Conservation (phyloP, 495 filamentous ascomycete species). For the Talaromyces stipitatus region DNA sequence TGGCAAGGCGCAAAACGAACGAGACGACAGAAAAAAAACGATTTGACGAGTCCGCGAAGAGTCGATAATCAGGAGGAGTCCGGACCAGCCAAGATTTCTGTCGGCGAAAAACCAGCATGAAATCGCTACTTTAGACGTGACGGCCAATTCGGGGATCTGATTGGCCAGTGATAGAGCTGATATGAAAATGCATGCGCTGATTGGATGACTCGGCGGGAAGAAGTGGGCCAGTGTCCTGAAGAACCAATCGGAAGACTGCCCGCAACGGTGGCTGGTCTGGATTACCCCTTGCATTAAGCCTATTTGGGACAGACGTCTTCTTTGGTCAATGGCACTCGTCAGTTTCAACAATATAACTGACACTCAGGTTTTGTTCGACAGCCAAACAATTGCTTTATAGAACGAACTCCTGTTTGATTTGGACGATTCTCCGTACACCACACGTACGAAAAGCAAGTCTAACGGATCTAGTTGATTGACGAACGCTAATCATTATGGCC, state of each 20-base stretch:
- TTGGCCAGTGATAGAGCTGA: not conserved
- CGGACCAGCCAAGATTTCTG: not conserved
- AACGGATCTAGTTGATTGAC: no score
- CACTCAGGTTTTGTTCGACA: no score
- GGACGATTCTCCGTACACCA: no score
- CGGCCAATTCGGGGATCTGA: not conserved
- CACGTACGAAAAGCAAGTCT: no score
- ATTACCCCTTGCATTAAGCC: conserved; percentile 3
- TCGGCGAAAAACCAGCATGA: not conserved
- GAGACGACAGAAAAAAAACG: not conserved
- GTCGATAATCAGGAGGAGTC: not conserved
- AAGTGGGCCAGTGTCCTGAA: not conserved
- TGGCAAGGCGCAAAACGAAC: not conserved
- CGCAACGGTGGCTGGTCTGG: not conserved
- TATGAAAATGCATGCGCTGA: not conserved
- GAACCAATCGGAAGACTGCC: conserved; percentile 1
- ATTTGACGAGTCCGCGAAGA: not conserved
- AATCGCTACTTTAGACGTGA: not conserved
- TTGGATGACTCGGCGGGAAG: not conserved
- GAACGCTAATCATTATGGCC: no score
- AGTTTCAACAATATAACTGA: no score
- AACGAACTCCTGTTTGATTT: no score
- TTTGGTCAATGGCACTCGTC: no score
- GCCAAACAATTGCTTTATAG: no score
- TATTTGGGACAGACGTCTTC: not conserved